Conservation (phyloP, 164 flowering plant species). For the Saururus chinensis region DNA sequence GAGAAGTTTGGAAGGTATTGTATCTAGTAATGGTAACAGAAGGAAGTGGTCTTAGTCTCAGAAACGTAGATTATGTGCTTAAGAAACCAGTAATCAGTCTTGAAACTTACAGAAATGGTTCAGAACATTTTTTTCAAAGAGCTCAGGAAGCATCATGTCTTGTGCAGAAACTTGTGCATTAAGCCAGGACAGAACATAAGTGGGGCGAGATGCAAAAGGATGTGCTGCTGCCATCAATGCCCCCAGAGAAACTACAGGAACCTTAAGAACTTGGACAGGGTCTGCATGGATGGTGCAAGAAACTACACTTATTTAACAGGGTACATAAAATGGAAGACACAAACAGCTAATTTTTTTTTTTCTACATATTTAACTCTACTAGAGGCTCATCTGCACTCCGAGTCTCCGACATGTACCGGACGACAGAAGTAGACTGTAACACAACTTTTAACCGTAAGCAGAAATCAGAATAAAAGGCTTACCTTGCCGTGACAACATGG, state of each 20-base stretch:
- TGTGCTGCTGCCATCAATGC: constrained; percentile 70
- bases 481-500: constrained; percentile 79
- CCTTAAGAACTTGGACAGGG: constrained; percentile 91
- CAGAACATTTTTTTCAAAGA: constrained; percentile 72
- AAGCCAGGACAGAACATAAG: constrained; percentile 80
- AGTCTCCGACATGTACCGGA: no score
- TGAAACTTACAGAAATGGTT: constrained; percentile 82
- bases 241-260: constrained; percentile 89
- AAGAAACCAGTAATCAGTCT: background rate
- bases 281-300: constrained; percentile 55
- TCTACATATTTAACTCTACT: no score
- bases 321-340: background rate
- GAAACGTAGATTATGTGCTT: background rate
- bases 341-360: background rate
- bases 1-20: constrained; percentile 81
- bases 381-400: no score
- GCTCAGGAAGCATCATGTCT: constrained; percentile 94
- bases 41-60: background rate
- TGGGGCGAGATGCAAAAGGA: constrained; percentile 80
- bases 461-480: constrained; percentile 13
- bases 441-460: background rate
- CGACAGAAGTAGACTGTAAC: no score
- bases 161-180: constrained; percentile 70
- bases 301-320: background rate
- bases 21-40: constrained; percentile 31